Conservation (phyloP, 768 basidiomycete species). For the Solioccasus polychromus region DNA sequence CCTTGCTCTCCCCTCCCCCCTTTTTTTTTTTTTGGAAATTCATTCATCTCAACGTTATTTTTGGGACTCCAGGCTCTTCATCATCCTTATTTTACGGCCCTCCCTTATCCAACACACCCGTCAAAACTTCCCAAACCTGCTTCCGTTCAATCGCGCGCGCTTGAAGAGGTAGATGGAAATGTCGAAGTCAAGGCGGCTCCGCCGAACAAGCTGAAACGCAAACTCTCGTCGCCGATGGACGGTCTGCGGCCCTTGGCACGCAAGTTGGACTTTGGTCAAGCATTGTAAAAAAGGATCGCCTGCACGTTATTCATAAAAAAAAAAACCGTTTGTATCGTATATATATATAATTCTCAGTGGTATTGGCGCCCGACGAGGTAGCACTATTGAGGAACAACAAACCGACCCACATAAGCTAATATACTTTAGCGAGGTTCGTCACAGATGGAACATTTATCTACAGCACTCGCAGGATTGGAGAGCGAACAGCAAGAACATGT, state of each 20-base stretch:
- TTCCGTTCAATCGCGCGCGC: constrained; percentile 49
- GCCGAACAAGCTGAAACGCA: constrained; percentile 65
- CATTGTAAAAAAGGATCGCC: constrained; percentile 13
- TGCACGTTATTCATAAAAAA: too few relatives aligned
- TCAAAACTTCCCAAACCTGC: constrained; percentile 80
- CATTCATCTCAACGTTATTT: too few relatives aligned
- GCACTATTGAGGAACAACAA: constrained; percentile 3
- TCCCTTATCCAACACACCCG: constrained; percentile 86
- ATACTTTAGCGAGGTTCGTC: constrained; percentile 38
- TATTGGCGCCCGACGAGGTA: neutral
- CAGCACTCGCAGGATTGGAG: constrained; percentile 42
- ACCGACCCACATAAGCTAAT: constrained; percentile 8
- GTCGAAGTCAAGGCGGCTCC: constrained; percentile 54
- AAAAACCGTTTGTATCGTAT: neutral
- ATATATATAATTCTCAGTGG: constrained; percentile 5
- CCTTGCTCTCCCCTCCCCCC: too few relatives aligned
- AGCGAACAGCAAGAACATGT: constrained; percentile 41
- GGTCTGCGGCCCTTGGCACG: constrained; percentile 62
- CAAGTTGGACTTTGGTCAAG: constrained; percentile 67
- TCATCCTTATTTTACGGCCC: constrained; percentile 84
- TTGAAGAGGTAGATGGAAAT: constrained; percentile 79
- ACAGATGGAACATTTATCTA: constrained; percentile 50
- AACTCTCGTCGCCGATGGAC: constrained; percentile 54
- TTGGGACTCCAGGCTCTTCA: constrained; percentile 89
- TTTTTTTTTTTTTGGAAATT: too few relatives aligned